Evolutionary conservation across 2,329 filamentous ascomycete genomes (phyloP), one percentile per base, ranked within the genome.

Genomic region (Fusarium temperatum): DNA sequence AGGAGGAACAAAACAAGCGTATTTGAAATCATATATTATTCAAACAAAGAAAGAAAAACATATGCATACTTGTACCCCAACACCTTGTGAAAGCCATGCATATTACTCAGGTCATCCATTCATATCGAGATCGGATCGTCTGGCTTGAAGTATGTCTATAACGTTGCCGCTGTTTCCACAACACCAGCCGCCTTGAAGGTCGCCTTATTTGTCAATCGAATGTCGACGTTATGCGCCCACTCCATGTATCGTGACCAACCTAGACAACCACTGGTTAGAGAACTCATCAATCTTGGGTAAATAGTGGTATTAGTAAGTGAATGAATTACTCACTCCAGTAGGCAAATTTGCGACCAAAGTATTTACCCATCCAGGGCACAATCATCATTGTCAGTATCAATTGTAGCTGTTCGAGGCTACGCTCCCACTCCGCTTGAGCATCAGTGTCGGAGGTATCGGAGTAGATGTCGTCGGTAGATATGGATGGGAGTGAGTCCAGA

Each of bases 221-320:
- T 87, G 70, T 97, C 92, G 63, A 97, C 92, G 68, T 88, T 83
- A 81, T 98, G 96, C 82, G 93, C 92, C 95, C 95, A 98, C 82
- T 94, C 90, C 95, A 98, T 98, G 81, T 95, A 97, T 79, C 92
- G 91, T 28, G 92, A 92, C 95, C 96, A 98, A 76, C 94, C 95
- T 98, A 68, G n/a, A 38, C 36, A 39, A 7, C 42, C 26, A 13
- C 22, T 17, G 20, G 66, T 77, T 35, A 79, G 74, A 35, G 68
- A 72, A 63, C 26, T 53, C 53, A 28, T 41, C 20, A 20, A 20
- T 13, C 26, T 42, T 45, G 20, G 32, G 41, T 26, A 39, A 32
- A 24, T 32, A 39, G n/a, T 32, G 36, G 48, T 22, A 26, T 36
- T 22, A 22, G 8, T 35, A 22, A 36, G 15, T 35, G 18, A 48